phyloP scores from a whole-genome alignment of 2,329 filamentous ascomycete species.

The Diaporthe sp. region DNA sequence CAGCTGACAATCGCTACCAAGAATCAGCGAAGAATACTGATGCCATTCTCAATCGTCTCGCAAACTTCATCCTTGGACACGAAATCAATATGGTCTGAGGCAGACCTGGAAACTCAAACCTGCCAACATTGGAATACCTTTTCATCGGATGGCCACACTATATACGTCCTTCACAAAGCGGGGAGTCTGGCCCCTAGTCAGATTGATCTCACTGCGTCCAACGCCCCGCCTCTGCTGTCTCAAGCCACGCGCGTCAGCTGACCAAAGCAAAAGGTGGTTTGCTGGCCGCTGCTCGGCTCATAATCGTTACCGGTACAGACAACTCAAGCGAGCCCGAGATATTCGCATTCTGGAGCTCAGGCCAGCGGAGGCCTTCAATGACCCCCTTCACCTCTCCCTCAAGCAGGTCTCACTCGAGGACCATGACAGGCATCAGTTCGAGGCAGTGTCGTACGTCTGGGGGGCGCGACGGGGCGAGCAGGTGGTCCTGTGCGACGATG shows the following conservation, averaged over 20 bases:
- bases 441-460: constrained; percentile 13
- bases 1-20: background rate
- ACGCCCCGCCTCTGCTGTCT: background rate
- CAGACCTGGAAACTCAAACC: background rate
- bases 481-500: background rate
- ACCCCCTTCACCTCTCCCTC: constrained; percentile 3
- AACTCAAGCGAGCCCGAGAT: background rate
- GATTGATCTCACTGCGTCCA: background rate
- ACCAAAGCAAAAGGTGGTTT: background rate
- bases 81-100: background rate
- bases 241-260: background rate
- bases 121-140: background rate
- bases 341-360: constrained; percentile 6
- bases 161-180: background rate
- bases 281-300: background rate
- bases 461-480: background rate
- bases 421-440: background rate
- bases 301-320: background rate
- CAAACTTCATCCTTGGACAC: too few relatives aligned
- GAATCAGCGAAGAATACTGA: background rate
- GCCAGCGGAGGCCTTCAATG: background rate
- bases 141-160: background rate
- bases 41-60: background rate
- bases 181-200: background rate
- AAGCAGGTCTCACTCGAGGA: background rate